Evolutionary conservation across 2,329 filamentous ascomycete species (phyloP), one percentile per base, ranked within the genome.

Genomic region (Aspergillus tamarii): DNA sequence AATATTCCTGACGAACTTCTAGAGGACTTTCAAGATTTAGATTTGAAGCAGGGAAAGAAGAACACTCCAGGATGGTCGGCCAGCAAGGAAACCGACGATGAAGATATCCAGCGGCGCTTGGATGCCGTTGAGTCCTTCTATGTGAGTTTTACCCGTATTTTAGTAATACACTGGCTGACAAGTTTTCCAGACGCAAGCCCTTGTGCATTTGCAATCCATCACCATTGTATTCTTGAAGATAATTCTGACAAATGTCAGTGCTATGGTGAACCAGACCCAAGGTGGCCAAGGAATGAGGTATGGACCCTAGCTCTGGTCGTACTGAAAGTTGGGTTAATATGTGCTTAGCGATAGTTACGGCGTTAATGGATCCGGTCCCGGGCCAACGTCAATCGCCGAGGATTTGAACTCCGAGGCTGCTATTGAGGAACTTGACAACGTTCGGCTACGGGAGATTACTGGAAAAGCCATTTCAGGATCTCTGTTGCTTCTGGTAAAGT

Each of bases 151-250:
- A 32, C 10, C 19, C 12, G 6, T 11, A 1, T 12, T 28, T 32
- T 8, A 11, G 5, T 23, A 12, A 4, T n/a, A 26, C 43, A 11
- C 23, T 28, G 32, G 4, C 57, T 53, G 63, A 59, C 63, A 62
- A 16, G 67, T 36, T 6, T 12, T 57, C 28, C 70, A 96, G 91
- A 85, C 86, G 73, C 84, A 90, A 66, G 88, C 91, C 0, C 81
- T 99, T 58, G 92, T 94, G 1, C 89, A 96, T 76, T 81, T 99
- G 19, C 95, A 98, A 75, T 98, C 94, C 1, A 82, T 98, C 16
- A 91, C 97, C 4, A 96, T 98, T 70, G 94, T 98, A 5, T 84
- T 98, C 45, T 85, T 98, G 68, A 96, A 95, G 76, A 91, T 93
- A 16, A 90, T 98, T 48, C 81, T 98, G 64, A 86, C 90, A 43